phyloP scores from a whole-genome alignment of 75 land plant species.

The Adiantum capillusveneris region DNA sequence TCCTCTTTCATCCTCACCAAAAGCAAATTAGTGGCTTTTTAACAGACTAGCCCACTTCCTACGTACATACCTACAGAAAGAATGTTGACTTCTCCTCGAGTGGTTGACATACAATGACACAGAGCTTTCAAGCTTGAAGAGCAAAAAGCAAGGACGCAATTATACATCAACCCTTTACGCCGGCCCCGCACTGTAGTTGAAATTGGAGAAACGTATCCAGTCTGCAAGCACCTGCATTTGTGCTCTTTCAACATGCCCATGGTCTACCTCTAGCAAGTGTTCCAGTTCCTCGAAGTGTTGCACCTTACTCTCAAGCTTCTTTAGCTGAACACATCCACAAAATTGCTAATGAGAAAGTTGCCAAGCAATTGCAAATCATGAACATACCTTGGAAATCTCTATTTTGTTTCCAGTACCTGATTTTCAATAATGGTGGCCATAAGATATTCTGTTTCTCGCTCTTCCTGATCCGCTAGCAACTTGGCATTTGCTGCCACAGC shows the following conservation, averaged over 20 bases:
- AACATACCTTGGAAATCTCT: too few species aligned
- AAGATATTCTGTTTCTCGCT: constrained; percentile 69
- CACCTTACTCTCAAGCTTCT: constrained; percentile 56
- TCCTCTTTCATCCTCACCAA: too few species aligned
- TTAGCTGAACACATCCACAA: constrained; percentile 31
- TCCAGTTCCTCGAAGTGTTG: constrained; percentile 82
- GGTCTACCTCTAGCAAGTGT: constrained; percentile 57
- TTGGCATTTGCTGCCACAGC: constrained; percentile 60
- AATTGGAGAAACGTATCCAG: constrained; percentile 35
- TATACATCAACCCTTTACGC: not conserved
- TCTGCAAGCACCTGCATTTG: constrained; percentile 49
- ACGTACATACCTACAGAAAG: too few species aligned
- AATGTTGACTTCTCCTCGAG: too few species aligned
- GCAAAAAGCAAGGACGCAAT: too few species aligned
- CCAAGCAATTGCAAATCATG: too few species aligned
- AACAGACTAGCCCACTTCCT: too few species aligned
- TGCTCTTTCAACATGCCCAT: constrained; percentile 39
- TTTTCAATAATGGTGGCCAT: constrained; percentile 69
- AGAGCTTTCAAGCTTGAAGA: too few species aligned
- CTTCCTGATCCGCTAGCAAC: constrained; percentile 86
- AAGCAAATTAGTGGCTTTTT: too few species aligned
- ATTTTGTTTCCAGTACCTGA: constrained; percentile 65
- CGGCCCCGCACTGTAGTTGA: constrained; percentile 12
- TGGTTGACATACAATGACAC: too few species aligned
- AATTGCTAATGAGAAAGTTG: too few species aligned